These are phyloP conservation scores for Fusarium algeriense DNA, from an alignment of 2,329 filamentous ascomycete genomes.

Conservation along the genomic window DNA sequence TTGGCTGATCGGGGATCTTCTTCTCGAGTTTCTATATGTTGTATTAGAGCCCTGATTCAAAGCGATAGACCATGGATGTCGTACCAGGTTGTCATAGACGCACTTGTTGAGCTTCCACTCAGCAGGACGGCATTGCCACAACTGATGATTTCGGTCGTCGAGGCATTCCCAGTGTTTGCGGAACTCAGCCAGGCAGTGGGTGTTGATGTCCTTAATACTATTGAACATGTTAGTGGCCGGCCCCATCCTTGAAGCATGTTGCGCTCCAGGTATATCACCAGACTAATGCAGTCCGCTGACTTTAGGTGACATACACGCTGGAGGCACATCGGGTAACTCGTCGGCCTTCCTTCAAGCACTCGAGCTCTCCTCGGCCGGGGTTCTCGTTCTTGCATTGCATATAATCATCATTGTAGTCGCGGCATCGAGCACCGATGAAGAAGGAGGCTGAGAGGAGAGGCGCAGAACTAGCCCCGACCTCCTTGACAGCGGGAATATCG, in stretches of 20 bases:
- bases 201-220: conserved; percentile 95
- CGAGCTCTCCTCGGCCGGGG: conserved; percentile 88
- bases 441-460: conserved; percentile 92
- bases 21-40: conserved; percentile 79
- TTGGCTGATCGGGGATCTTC: conserved; percentile 79
- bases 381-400: conserved; percentile 99
- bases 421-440: conserved; percentile 97
- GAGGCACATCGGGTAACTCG: conserved; percentile 96
- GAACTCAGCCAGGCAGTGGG: conserved; percentile 91
- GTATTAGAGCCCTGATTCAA: conserved; percentile 14
- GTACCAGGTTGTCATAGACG: conserved; percentile 93
- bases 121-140: conserved; percentile 91
- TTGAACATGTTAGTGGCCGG: conserved; percentile 35
- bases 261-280: background rate
- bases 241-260: background rate
- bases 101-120: conserved; percentile 96
- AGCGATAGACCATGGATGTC: conserved; percentile 47
- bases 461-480: conserved; percentile 92
- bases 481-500: conserved; percentile 90
- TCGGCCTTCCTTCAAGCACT: conserved; percentile 95
- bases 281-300: background rate
- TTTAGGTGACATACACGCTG: conserved; percentile 80
- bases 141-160: conserved; percentile 96
- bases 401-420: conserved; percentile 96
- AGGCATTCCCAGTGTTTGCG: conserved; percentile 94